These are phyloP conservation scores for Coleophoma eucalyptorum DNA, from an alignment of 2,329 filamentous ascomycete genomes.

Conservation along the genomic window DNA sequence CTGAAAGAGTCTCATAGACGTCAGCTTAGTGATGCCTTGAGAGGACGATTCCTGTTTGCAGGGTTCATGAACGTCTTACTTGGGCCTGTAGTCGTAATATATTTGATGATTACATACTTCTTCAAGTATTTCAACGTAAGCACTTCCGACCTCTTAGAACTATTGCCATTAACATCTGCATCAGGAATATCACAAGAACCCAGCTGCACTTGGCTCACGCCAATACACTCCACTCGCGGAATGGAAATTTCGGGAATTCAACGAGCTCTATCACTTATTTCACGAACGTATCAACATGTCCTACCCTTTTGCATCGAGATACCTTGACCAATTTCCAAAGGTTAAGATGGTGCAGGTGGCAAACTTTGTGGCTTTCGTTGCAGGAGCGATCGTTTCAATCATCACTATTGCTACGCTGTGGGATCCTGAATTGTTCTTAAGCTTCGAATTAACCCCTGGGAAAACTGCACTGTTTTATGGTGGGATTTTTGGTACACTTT, in stretches of 20 bases:
- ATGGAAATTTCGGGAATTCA: conserved; percentile 99
- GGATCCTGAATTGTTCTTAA: conserved; percentile 85
- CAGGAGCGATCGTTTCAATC: conserved; percentile 82
- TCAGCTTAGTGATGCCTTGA: conserved; percentile 73
- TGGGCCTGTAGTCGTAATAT: conserved; percentile 82
- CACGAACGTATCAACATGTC: conserved; percentile 90
- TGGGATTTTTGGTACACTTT: conserved; percentile 76
- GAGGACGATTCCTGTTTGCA: conserved; percentile 74
- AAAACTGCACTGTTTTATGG: conserved; percentile 90
- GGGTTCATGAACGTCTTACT: conserved; percentile 83
- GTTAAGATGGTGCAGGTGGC: conserved; percentile 85
- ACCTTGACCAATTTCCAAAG: conserved; percentile 95
- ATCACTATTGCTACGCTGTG: conserved; percentile 80
- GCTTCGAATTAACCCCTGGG: conserved; percentile 86
- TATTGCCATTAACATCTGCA: conserved; percentile 9
- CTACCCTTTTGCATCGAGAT: conserved; percentile 85
- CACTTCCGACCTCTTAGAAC: conserved; percentile 5
- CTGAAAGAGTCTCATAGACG: conserved; percentile 78
- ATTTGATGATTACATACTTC: conserved; percentile 84
- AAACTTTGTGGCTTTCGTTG: conserved; percentile 81
- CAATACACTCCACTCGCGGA: conserved; percentile 91
- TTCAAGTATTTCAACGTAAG: conserved; percentile 89
- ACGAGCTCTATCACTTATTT: conserved; percentile 91
- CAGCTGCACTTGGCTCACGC: conserved; percentile 78
- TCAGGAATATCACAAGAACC: conserved; percentile 93